These are phyloP conservation scores for Clarkia xantiana DNA, from an alignment of 345 rosid species.

Conservation along the genomic window DNA sequence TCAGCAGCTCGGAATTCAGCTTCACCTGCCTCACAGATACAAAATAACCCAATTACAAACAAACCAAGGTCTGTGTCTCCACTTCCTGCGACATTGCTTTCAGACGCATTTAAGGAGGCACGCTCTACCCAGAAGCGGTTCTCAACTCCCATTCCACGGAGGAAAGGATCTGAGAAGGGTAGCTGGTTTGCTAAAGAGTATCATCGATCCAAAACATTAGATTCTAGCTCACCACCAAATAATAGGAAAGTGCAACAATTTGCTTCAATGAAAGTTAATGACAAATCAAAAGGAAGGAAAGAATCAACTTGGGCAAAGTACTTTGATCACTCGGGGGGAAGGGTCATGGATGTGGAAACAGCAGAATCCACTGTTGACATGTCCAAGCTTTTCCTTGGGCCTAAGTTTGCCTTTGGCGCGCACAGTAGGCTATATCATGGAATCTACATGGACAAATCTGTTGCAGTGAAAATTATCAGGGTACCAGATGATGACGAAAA, in stretches of 20 bases:
- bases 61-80: constrained; percentile 87
- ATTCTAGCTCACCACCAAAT: constrained; percentile 16
- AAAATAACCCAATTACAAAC: constrained; percentile 30
- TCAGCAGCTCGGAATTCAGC: constrained; percentile 18
- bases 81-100: constrained; percentile 33
- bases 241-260: constrained; percentile 47
- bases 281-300: constrained; percentile 40
- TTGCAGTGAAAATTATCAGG: constrained; percentile 87
- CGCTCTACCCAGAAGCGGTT: constrained; percentile 55
- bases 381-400: constrained; percentile 81
- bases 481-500: constrained; percentile 83
- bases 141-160: constrained; percentile 66
- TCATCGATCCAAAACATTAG: constrained; percentile 18
- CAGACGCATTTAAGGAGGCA: constrained; percentile 85
- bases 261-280: constrained; percentile 40
- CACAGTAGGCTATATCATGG: constrained; percentile 93
- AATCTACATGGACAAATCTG: constrained; percentile 75
- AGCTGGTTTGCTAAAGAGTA: constrained; percentile 24
- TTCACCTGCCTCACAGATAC: constrained; percentile 22
- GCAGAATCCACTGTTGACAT: constrained; percentile 63
- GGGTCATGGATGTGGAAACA: constrained; percentile 61
- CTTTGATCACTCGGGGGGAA: constrained; percentile 72
- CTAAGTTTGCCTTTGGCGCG: constrained; percentile 86
- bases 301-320: constrained; percentile 75
- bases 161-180: constrained; percentile 36